phyloP scores from a whole-genome alignment of 208 protist genomes.

The Borovskyia barvae region DNA sequence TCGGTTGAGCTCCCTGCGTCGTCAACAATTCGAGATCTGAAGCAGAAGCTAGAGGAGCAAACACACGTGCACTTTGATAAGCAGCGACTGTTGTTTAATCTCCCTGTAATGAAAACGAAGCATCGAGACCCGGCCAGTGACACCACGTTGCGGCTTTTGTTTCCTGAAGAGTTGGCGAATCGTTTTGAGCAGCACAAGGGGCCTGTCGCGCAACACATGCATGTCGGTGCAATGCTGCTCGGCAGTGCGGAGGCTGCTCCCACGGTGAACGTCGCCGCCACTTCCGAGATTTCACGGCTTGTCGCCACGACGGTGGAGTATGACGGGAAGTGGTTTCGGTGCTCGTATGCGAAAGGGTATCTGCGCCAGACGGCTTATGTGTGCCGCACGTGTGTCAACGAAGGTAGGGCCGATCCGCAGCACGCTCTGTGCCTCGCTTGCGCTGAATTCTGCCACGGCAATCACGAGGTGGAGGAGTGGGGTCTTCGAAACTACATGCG shows the following conservation, averaged over 20 bases:
- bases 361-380: slow-evolving; percentile 75
- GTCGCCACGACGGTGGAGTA: slow-evolving; percentile 68
- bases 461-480: slow-evolving; percentile 85
- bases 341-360: slow-evolving; percentile 76
- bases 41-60: slow-evolving; percentile 33
- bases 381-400: slow-evolving; percentile 75
- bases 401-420: slow-evolving; percentile 47
- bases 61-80: slow-evolving; percentile 40
- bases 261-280: slow-evolving; percentile 47
- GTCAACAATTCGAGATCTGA: slow-evolving; percentile 48
- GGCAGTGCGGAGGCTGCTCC: slow-evolving; percentile 39
- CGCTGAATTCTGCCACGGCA: slow-evolving; percentile 73
- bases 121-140: slow-evolving; percentile 31
- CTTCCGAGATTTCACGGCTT: slow-evolving; percentile 64
- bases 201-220: slow-evolving; percentile 29
- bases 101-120: slow-evolving; percentile 48
- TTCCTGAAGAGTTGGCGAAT: slow-evolving; percentile 21
- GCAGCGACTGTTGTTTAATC: slow-evolving; percentile 72
- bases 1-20: slow-evolving; percentile 31
- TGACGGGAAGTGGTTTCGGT: slow-evolving; percentile 67
- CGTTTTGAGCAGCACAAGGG: slow-evolving; percentile 23
- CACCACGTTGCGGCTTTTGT: slow-evolving; percentile 32
- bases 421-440: slow-evolving; percentile 81
- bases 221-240: slow-evolving; percentile 64
- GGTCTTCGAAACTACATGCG: slow-evolving; percentile 84